Evolutionary conservation across 495 filamentous ascomycete genomes (phyloP), one percentile per base, ranked within the genome.

Genomic region (Filosporella fistucella): DNA sequence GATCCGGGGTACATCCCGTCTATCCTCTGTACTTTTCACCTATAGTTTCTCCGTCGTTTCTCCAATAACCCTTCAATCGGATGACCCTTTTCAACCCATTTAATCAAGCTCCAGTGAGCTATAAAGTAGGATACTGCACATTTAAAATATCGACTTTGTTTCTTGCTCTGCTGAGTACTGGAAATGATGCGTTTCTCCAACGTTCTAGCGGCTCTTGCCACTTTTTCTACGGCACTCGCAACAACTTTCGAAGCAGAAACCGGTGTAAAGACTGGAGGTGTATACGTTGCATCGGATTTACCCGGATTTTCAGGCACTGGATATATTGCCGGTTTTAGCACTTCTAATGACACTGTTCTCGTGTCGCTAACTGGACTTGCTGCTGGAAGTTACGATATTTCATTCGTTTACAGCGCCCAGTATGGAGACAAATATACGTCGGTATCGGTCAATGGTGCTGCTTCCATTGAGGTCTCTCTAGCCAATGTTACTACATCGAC

Each of bases 381-480:
- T 8, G 42, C 42, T 21, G 42, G 42, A 17, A 34, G 20, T 13
- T 45, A 45, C 29, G 42, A 45, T 35, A 45, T 45, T 18, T 33
- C 28, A 13, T 20, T 45, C 21, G 30, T 36, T 1, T 45, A 45
- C 22, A 45, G 30, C 14, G 42, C 42, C 10, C 42, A 29, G 11
- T 45, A 34, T 24, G 42, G 42, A 17, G 20, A 30, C 30, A 45
- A 45, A 24, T 33, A n/a, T 18, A 45, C 42, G 4, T 24, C 28
- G n/a, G 42, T 45, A 17, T 34, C 42, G 13, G 21, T 45, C 14
- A 45, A 45, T 18, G 42, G 42, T 17, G 42, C 28, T 22, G 23
- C 42, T 36, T 22, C 42, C 9, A 13, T 35, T 23, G 42, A 45
- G 13, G 30, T 23, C 16, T 25, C 42, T 12, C 12, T 45, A 17